Evolutionary conservation across 495 filamentous ascomycete species (phyloP), one percentile per base, ranked within the genome.

Genomic region (Aspergillus mulundensis): DNA sequence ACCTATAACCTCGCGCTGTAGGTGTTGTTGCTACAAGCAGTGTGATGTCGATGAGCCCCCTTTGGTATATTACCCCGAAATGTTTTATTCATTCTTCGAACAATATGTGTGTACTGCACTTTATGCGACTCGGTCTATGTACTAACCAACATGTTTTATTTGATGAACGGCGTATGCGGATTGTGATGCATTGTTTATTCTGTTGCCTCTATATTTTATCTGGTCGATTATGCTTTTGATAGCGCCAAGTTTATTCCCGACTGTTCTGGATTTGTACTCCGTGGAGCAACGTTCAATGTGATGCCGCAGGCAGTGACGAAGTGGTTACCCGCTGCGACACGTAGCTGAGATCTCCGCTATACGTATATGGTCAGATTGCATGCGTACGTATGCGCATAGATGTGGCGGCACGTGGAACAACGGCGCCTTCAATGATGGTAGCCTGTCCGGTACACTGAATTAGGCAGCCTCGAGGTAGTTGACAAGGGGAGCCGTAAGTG

Each of bases 1-100:
- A 91, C 90, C 48, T 98, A 98, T 72, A 97, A 91, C 66, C 77
- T 98, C 55, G 87, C 93, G 40, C 80, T 98, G 57, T 97, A 48
- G 6, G 20, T 10, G 12, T n/a, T n/a, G 20, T 12, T 16, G 19
- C 30, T 39, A 25, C 10, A n/a, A 14, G 6, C 42, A 10, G 5
- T 50, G 1, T 10, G 12, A 19, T 20, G 38, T 2, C 1, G 34
- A 12, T 30, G 10, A 36, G 32, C 32, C 16, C 15, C 24, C 16
- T 48, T 42, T 12, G 16, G 42, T 55, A 55, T 56, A 20, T 36
- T 50, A 25, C 32, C 20, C 15, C 23, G 43, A 14, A 16, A 39
- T 50, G 47, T 50, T 50, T 24, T 10, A 36, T 34, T 36, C 38
- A 40, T 43, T 50, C 50, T 7, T 41, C 15, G 39, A 41, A 43